Base-by-base conservation (phyloP, 768 basidiomycete species). In the Termitomyces sp. region DNA sequence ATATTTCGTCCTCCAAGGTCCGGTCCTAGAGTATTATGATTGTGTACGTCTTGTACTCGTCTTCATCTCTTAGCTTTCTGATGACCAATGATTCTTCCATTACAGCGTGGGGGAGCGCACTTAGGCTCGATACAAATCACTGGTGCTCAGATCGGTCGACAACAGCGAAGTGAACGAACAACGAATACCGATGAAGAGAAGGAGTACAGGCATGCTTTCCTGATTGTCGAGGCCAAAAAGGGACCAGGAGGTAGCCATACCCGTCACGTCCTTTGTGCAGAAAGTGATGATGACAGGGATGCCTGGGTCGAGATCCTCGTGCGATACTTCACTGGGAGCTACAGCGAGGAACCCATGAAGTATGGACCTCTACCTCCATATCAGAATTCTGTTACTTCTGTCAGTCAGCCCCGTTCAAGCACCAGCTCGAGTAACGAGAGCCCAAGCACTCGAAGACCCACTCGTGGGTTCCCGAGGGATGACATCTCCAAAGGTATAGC, bases 111-210 rank as follows among this genome's bases (percentile, higher is more conserved):
- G 21, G 97, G 97, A 34, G 71, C 85, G 10, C 92, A 95, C 67
- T 77, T 98, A 26, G 96, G 96, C 45, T 90, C 93, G 14, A 98
- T 99, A 61, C 68, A 73, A 45, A 85, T 99, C 54, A 87, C 90
- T n/a, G 87, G 87, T 42, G 95, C 97, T 26, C 93, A 97, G 65
- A 98, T 99, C 56, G 97, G 96, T 10, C 85, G 96, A 30, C 97
- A 98, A 65, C 92, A 97, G 66, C 80, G 82, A 60, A 78, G 77
- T 41, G 68, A 78, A 38, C 79, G 73, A 59, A 67, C 74, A 57
- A 65, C 81, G 8, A 73, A 77, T 42, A 72, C 78, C 1, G 87
- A 89, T 58, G 93, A 94, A 51, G 93, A 97, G 62, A 91, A 92
- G 65, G 90, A 96, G 61, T 97, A 97, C 62, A 84, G 94, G 22